Evolutionary conservation across 805 yeast species (phyloP).

Genomic region (Blastobotrys americana): DNA sequence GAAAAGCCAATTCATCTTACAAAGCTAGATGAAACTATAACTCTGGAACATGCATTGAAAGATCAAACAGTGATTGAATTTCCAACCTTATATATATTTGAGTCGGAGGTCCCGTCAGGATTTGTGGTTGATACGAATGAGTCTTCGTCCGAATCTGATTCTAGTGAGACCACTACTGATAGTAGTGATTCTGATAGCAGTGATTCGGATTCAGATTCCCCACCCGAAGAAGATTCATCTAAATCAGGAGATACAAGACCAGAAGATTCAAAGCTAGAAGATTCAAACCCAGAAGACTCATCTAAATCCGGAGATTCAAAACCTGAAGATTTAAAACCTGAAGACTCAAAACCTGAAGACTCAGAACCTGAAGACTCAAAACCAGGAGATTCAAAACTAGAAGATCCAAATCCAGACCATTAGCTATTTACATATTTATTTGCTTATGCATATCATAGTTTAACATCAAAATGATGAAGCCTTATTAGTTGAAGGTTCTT

Average conservation of each 20-base stretch:
- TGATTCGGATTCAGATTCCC: conserved; percentile 13
- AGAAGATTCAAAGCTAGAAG: too few relatives aligned
- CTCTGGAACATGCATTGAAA: conserved; percentile 45
- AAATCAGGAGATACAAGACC: neutral
- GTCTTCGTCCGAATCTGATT: neutral
- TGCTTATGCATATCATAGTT: too few relatives aligned
- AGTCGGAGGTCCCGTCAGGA: neutral
- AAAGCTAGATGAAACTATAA: conserved; percentile 13
- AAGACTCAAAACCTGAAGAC: too few relatives aligned
- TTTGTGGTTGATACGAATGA: conserved; percentile 7
- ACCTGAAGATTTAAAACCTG: too few relatives aligned
- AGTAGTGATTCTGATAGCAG: conserved; percentile 21
- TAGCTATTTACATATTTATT: too few relatives aligned
- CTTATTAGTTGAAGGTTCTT: neutral
- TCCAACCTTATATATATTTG: conserved; percentile 48
- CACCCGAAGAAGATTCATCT: conserved; percentile 1
- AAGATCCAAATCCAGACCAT: too few relatives aligned
- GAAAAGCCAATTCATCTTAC: conserved; percentile 11
- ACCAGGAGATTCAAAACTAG: too few relatives aligned
- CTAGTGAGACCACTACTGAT: conserved; percentile 13
- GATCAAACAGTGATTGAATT: conserved; percentile 64
- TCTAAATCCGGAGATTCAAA: too few relatives aligned
- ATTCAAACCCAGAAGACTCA: too few relatives aligned
- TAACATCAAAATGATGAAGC: conserved; percentile 5
- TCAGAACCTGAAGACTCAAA: too few relatives aligned